Percentiles rank a stretch among this genome's conserved stretches.
Evolutionary conservation across 2,329 filamentous ascomycete genomes (phyloP).

Genomic region (Daldinia eschscholtzii): DNA sequence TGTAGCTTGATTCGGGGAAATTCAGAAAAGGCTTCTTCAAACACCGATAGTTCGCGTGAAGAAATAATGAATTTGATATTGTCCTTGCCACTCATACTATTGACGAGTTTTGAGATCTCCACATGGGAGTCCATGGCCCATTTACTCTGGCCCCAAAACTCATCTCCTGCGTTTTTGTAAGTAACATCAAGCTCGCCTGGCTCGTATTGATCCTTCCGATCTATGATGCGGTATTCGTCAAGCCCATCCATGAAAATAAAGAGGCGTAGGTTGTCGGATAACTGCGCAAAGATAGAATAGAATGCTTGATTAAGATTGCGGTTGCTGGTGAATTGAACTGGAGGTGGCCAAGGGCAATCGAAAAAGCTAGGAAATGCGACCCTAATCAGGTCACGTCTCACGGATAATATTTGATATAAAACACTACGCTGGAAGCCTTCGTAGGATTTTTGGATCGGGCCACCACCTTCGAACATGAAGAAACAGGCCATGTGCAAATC

Average conservation of each 20-base stretch:
- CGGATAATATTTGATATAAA: constrained; percentile 54
- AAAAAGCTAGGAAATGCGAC: constrained; percentile 51
- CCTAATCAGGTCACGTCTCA: constrained; percentile 50
- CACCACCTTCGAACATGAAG: constrained; percentile 59
- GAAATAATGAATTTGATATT: constrained; percentile 49
- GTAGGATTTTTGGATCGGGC: constrained; percentile 56
- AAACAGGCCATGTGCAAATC: constrained; percentile 53
- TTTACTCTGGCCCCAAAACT: constrained; percentile 51
- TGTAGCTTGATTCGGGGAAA: constrained; percentile 49
- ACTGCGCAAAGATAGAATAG: constrained; percentile 50
- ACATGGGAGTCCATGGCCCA: constrained; percentile 51
- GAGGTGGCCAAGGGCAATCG: constrained; percentile 50
- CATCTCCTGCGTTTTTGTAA: constrained; percentile 49
- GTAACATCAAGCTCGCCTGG: constrained; percentile 48
- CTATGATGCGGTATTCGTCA: constrained; percentile 53
- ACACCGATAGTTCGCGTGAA: constrained; percentile 49
- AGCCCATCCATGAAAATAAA: constrained; percentile 51
- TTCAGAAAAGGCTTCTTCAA: constrained; percentile 47
- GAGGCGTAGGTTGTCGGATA: constrained; percentile 48
- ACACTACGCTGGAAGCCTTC: constrained; percentile 56
- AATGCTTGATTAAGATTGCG: constrained; percentile 51
- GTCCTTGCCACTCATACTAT: constrained; percentile 49
- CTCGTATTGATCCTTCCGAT: constrained; percentile 52
- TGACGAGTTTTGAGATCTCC: constrained; percentile 49
- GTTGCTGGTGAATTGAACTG: constrained; percentile 49